phyloP scores from a whole-genome alignment of 2,329 filamentous ascomycete genomes.

The Aaosphaeria pasadenensis region DNA sequence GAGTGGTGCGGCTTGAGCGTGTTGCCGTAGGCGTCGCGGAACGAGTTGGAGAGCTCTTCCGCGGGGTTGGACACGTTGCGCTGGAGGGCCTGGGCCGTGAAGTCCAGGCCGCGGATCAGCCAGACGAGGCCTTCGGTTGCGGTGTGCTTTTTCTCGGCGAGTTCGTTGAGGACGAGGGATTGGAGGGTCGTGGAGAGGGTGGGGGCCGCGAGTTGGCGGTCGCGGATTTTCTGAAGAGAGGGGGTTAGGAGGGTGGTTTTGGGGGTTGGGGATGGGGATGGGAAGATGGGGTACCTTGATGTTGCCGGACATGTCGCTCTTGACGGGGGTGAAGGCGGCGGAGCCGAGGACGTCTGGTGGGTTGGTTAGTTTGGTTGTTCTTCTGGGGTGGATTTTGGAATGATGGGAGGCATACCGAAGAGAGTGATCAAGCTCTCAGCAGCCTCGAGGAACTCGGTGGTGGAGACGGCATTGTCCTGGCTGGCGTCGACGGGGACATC shows the following conservation, averaged over 20 bases:
- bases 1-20: conserved; percentile 92
- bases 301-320: conserved; percentile 87
- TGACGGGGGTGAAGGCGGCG: conserved; percentile 84
- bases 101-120: conserved; percentile 88
- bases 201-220: conserved; percentile 75
- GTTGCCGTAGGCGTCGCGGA: conserved; percentile 77
- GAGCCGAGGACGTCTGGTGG: conserved; percentile 57
- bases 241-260: background rate
- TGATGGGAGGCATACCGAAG: conserved; percentile 60
- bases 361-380: background rate
- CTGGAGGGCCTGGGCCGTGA: conserved; percentile 81
- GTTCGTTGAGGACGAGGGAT: conserved; percentile 78
- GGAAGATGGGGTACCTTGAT: conserved; percentile 68
- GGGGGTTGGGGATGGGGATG: background rate
- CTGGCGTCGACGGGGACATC: conserved; percentile 73
- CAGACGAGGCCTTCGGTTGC: conserved; percentile 89
- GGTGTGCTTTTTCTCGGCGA: conserved; percentile 83
- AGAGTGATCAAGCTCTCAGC: conserved; percentile 81
- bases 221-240: conserved; percentile 72
- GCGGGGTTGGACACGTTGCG: conserved; percentile 66
- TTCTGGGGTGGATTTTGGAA: no score
- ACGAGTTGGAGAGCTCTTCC: conserved; percentile 81
- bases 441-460: conserved; percentile 86
- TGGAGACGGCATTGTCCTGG: conserved; percentile 75
- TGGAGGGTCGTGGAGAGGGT: conserved; percentile 80